Conservation (phyloP, 2,329 filamentous ascomycete species). For the Diaporthe citrichinensis region DNA sequence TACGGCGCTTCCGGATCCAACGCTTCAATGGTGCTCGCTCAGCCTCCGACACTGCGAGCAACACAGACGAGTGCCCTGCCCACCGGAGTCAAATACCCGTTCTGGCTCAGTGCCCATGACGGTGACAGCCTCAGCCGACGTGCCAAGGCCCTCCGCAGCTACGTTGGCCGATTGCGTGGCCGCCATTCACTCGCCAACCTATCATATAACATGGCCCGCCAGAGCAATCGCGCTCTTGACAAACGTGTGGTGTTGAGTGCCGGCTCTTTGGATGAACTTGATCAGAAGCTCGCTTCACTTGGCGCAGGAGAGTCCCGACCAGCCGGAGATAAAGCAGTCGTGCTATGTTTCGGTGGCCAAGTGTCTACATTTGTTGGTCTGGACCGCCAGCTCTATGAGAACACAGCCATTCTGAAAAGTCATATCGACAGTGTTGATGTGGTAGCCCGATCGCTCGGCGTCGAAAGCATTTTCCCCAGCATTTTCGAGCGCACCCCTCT, state of each 20-base stretch:
- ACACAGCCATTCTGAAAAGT: conserved; percentile 43
- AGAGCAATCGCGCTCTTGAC: conserved; percentile 48
- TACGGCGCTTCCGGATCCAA: conserved; percentile 55
- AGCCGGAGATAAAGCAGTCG: not conserved
- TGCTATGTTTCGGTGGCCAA: conserved; percentile 42
- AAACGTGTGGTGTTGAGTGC: conserved; percentile 47
- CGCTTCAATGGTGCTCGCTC: conserved; percentile 45
- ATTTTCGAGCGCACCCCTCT: conserved; percentile 38
- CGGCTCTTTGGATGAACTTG: conserved; percentile 47
- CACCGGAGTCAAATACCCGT: not conserved
- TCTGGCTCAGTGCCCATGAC: conserved; percentile 32
- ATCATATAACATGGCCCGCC: conserved; percentile 50
- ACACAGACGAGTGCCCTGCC: not conserved
- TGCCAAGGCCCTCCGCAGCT: not conserved
- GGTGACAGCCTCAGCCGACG: not conserved
- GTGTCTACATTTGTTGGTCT: conserved; percentile 49
- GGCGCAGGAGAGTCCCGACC: not conserved
- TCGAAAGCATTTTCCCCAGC: conserved; percentile 44
- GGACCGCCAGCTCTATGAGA: conserved; percentile 51
- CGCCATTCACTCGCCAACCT: conserved; percentile 44
- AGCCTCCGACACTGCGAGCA: conserved; percentile 40
- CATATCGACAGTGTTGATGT: conserved; percentile 47
- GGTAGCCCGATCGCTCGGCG: conserved; percentile 39
- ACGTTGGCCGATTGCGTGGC: not conserved
- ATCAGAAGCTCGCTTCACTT: conserved; percentile 2